phyloP scores from a whole-genome alignment of 2,329 filamentous ascomycete genomes.

The Ilyonectria sp. region DNA sequence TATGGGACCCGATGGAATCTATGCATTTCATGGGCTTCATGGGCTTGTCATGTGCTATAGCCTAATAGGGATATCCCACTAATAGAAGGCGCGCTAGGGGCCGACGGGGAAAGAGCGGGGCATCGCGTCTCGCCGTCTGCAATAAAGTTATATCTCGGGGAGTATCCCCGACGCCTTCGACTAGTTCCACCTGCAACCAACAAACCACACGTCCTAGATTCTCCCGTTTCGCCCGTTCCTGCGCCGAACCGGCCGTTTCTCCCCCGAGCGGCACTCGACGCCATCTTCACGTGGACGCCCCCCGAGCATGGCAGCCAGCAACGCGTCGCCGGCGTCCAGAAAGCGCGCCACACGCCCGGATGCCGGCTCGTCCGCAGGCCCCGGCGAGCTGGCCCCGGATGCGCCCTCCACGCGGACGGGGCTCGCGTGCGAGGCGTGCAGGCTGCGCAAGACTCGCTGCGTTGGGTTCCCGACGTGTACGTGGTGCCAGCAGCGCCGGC shows the following conservation, averaged over 20 bases:
- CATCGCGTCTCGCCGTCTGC: background rate
- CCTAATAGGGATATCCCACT: too few relatives aligned
- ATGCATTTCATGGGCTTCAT: too few relatives aligned
- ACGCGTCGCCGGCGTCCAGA: background rate
- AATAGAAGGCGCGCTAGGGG: too few relatives aligned
- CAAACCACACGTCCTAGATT: background rate
- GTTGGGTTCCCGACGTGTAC: conserved; percentile 11
- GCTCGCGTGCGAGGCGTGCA: conserved; percentile 1
- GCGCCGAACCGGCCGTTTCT: background rate
- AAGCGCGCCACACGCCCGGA: background rate
- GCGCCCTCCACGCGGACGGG: background rate
- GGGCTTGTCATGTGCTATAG: too few relatives aligned
- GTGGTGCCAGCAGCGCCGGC: conserved; percentile 1
- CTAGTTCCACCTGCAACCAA: background rate
- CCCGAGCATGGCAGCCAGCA: background rate
- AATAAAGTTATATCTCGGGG: conserved; percentile 3
- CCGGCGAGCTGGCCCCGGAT: background rate
- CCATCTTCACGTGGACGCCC: background rate
- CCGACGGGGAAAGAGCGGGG: too few relatives aligned
- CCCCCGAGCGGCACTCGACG: background rate
- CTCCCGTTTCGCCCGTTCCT: background rate
- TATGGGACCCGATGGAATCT: too few relatives aligned
- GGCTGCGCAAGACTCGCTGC: conserved; percentile 3
- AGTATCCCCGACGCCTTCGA: conserved; percentile 1
- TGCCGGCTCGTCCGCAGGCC: background rate